phyloP scores from a whole-genome alignment of 371 early-diverging fungal genomes.

The Mortierella sp. region DNA sequence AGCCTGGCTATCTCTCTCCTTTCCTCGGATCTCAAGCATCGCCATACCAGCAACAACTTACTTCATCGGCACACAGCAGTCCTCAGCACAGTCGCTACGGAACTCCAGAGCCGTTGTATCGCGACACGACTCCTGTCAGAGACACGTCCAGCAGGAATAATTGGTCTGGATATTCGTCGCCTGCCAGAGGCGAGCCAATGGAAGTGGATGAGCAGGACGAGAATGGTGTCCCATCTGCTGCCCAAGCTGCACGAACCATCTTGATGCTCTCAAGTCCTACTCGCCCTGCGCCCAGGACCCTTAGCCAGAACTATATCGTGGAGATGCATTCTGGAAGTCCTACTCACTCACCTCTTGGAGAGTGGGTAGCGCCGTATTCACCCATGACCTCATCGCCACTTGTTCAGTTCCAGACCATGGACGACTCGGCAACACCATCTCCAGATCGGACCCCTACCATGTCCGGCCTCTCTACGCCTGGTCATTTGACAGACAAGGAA shows the following conservation, averaged over 20 bases:
- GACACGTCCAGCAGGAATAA: not conserved
- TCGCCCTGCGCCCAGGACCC: slow-evolving; percentile 36
- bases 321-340: slow-evolving; percentile 44
- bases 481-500: slow-evolving; percentile 13
- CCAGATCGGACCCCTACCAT: slow-evolving; percentile 19
- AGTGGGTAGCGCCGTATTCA: slow-evolving; percentile 42
- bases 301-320: slow-evolving; percentile 32
- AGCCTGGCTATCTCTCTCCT: slow-evolving; percentile 47
- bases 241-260: slow-evolving; percentile 43
- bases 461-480: not conserved
- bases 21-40: slow-evolving; percentile 12
- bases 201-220: slow-evolving; percentile 27
- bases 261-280: slow-evolving; percentile 54
- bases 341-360: slow-evolving; percentile 27
- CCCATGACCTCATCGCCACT: slow-evolving; percentile 38
- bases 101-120: slow-evolving; percentile 35
- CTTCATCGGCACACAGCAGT: slow-evolving; percentile 12
- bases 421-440: slow-evolving; percentile 26
- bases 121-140: slow-evolving; percentile 21
- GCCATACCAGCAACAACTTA: not conserved
- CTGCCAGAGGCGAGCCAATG: slow-evolving; percentile 20
- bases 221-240: slow-evolving; percentile 25
- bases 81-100: slow-evolving; percentile 10
- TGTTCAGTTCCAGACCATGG: slow-evolving; percentile 35
- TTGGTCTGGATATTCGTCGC: slow-evolving; percentile 27